A percentile compares a stretch with the other conserved stretches of the same genome.
Evolutionary conservation across 2,329 filamentous ascomycete genomes (phyloP).

Genomic region (Calonectria henricotiae): DNA sequence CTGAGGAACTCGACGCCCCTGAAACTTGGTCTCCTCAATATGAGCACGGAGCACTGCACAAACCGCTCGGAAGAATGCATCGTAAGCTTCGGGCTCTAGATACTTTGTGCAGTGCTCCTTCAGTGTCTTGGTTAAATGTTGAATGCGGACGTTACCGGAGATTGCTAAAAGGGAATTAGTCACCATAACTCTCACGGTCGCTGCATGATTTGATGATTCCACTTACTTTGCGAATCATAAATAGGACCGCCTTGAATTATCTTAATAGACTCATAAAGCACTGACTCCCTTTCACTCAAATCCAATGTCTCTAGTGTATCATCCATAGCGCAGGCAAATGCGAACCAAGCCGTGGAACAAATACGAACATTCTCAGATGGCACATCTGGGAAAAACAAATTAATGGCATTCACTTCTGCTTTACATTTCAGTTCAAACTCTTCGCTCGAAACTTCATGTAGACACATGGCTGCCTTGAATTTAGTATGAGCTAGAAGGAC

Average conservation of each 20-base stretch:
- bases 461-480: not conserved
- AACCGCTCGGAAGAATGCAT: not conserved
- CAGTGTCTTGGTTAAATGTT: not conserved
- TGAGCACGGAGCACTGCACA: not conserved
- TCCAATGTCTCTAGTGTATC: not conserved
- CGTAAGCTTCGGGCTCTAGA: not conserved
- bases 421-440: not conserved
- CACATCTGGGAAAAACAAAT: not conserved
- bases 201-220: not conserved
- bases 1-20: conserved; percentile 2
- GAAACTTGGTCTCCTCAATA: not conserved
- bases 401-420: not conserved
- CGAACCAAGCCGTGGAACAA: not conserved
- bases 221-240: not conserved
- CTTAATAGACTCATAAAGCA: not conserved
- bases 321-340: not conserved
- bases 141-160: not conserved
- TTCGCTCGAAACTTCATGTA: not conserved
- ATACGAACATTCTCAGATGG: not conserved
- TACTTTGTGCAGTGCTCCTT: not conserved
- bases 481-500: not conserved
- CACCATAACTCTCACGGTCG: not conserved
- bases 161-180: not conserved
- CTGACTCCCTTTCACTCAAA: not conserved
- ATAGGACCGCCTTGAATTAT: not conserved